Conservation (phyloP, 306 rosid genomes). For the Quillaja saponaria region DNA sequence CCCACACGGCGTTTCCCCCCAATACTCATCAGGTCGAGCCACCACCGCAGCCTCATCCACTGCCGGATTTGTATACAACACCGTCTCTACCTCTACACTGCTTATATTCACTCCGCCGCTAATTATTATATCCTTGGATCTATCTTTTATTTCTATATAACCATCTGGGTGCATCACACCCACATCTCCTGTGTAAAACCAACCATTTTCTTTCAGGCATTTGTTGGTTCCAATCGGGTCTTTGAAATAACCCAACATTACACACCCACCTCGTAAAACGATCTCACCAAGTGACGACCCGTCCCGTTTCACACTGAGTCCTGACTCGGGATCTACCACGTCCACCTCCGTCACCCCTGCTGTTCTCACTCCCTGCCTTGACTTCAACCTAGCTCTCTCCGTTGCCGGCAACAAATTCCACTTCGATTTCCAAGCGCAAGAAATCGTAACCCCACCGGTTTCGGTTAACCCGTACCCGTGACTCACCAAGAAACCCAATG, state of each 20-base stretch:
- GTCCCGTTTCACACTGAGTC: conserved; percentile 41
- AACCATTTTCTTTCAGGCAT: conserved; percentile 41
- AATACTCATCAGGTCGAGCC: conserved; percentile 54
- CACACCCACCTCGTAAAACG: conserved; percentile 45
- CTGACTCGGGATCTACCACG: conserved; percentile 38
- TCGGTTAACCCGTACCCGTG: conserved; percentile 73
- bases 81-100: conserved; percentile 74
- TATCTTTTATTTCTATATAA: conserved; percentile 62
- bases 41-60: conserved; percentile 67
- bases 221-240: conserved; percentile 38
- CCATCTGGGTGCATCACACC: conserved; percentile 63
- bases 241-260: conserved; percentile 66
- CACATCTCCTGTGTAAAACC: conserved; percentile 60
- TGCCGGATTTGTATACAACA: conserved; percentile 45
- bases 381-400: conserved; percentile 50
- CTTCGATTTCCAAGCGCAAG: conserved; percentile 58
- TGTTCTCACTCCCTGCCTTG: conserved; percentile 58
- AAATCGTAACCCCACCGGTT: conserved; percentile 42
- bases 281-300: conserved; percentile 44
- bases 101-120: conserved; percentile 71
- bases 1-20: conserved; percentile 81
- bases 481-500: conserved; percentile 50
- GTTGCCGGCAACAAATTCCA: conserved; percentile 45
- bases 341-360: conserved; percentile 42
- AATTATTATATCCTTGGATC: conserved; percentile 63